These are phyloP conservation scores for Gossypium aridum DNA, from an alignment of 441 rosid species.

Conservation along the genomic window DNA sequence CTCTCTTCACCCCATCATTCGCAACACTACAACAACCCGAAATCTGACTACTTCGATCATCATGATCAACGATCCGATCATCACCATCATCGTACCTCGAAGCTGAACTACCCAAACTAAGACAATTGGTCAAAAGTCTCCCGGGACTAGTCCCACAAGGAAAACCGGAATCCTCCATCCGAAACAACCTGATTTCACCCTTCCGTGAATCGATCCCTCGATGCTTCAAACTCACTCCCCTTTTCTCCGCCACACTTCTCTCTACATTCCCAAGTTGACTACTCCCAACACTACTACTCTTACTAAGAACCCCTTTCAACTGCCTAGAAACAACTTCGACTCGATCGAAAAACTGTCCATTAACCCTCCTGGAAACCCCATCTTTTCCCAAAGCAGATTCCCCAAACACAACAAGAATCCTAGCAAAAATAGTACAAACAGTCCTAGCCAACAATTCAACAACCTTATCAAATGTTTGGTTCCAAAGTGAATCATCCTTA, in stretches of 20 bases:
- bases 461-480: slow-evolving; percentile 77
- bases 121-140: slow-evolving; percentile 82
- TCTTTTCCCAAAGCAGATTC: slow-evolving; percentile 39
- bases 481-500: slow-evolving; percentile 85
- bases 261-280: slow-evolving; percentile 32
- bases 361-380: slow-evolving; percentile 16
- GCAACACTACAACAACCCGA: slow-evolving; percentile 34
- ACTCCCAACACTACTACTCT: slow-evolving; percentile 27
- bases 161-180: slow-evolving; percentile 60
- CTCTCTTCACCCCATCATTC: slow-evolving; percentile 32
- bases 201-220: slow-evolving; percentile 29
- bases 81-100: slow-evolving; percentile 38
- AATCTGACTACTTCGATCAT: slow-evolving; percentile 41
- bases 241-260: slow-evolving; percentile 22
- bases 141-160: slow-evolving; percentile 80
- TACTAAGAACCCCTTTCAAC: slow-evolving; percentile 46
- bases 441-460: slow-evolving; percentile 89
- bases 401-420: slow-evolving; percentile 63
- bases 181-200: slow-evolving; percentile 36
- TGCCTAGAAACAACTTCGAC: slow-evolving; percentile 26
- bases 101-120: slow-evolving; percentile 65
- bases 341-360: slow-evolving; percentile 16
- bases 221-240: slow-evolving; percentile 30
- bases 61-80: slow-evolving; percentile 24
- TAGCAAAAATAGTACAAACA: slow-evolving; percentile 75